A percentile compares a stretch with the other conserved stretches of the same genome.
These are phyloP conservation scores for Ormosia semicastrata DNA, from an alignment of 306 rosid species.

Conservation along the genomic window DNA sequence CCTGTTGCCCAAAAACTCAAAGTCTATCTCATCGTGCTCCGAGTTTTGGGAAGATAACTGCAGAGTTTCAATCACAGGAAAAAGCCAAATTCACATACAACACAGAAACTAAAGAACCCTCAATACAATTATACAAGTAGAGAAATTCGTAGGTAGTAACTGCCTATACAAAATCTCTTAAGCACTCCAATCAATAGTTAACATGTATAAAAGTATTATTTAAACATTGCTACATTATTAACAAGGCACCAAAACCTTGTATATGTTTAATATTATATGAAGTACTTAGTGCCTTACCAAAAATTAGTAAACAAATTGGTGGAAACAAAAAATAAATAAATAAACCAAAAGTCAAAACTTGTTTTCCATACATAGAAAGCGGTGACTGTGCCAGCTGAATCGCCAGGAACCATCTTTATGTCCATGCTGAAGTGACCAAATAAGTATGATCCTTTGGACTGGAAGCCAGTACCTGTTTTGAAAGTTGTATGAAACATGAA, in stretches of 20 bases:
- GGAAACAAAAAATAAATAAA: background rate
- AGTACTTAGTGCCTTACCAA: too few relatives aligned
- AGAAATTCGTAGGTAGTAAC: too few relatives aligned
- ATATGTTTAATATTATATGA: too few relatives aligned
- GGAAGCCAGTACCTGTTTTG: constrained; percentile 75
- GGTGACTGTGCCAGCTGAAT: constrained; percentile 90
- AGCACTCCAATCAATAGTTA: too few relatives aligned
- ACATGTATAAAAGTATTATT: too few relatives aligned
- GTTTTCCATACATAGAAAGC: constrained; percentile 61
- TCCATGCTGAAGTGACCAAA: constrained; percentile 87
- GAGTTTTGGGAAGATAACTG: constrained; percentile 78
- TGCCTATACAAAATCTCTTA: too few relatives aligned
- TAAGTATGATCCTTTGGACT: constrained; percentile 80
- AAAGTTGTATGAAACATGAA: background rate
- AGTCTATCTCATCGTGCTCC: constrained; percentile 95
- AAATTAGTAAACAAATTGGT: background rate
- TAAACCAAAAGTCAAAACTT: too few relatives aligned
- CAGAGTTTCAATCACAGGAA: background rate
- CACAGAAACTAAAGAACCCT: background rate
- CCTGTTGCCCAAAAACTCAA: constrained; percentile 93
- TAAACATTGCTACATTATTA: too few relatives aligned
- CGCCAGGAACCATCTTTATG: constrained; percentile 73
- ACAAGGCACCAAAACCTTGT: too few relatives aligned
- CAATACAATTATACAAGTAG: too few relatives aligned
- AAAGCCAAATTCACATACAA: background rate